A percentile compares a stretch with the other conserved stretches of the same genome.
Evolutionary conservation across 148 eudicot genomes (phyloP).

Genomic region (Persicaria maculosa): DNA sequence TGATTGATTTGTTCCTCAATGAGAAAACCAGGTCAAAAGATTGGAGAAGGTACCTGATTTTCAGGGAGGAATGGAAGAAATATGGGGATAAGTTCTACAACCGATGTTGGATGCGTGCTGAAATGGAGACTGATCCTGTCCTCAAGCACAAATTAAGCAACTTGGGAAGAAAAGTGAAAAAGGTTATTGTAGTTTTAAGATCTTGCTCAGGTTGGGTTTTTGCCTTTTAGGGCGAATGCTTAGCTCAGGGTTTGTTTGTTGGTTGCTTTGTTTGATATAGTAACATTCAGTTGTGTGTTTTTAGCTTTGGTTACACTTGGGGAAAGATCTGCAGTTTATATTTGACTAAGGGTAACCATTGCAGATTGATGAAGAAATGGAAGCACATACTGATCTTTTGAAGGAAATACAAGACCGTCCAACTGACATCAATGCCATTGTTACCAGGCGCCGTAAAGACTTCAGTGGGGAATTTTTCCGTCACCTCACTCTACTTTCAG

Average conservation of each 20-base stretch:
- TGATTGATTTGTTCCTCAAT: conserved; percentile 75
- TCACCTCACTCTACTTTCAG: conserved; percentile 63
- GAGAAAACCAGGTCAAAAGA: conserved; percentile 86
- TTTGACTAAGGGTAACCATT: conserved; percentile 28
- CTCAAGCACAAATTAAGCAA: conserved; percentile 47
- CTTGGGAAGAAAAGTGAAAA: conserved; percentile 59
- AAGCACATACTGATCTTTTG: conserved; percentile 59
- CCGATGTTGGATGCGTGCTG: conserved; percentile 55
- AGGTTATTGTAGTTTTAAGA: conserved; percentile 31
- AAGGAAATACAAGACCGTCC: conserved; percentile 79
- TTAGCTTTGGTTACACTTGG: neutral
- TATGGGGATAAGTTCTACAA: conserved; percentile 64
- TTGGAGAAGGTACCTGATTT: conserved; percentile 76
- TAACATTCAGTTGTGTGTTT: neutral
- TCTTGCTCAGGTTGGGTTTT: neutral
- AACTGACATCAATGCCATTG: conserved; percentile 75
- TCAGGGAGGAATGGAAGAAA: conserved; percentile 87
- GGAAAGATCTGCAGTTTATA: conserved; percentile 2
- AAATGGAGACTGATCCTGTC: conserved; percentile 46
- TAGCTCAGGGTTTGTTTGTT: neutral
- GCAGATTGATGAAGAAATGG: conserved; percentile 98
- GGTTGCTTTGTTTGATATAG: neutral
- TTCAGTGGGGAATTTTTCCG: conserved; percentile 77
- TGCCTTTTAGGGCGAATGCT: neutral
- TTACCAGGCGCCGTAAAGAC: conserved; percentile 74